Evolutionary conservation across 1,284 basidiomycete species (phyloP), one percentile per base, ranked within the genome.

Genomic region (Fomitopsis pinicola): DNA sequence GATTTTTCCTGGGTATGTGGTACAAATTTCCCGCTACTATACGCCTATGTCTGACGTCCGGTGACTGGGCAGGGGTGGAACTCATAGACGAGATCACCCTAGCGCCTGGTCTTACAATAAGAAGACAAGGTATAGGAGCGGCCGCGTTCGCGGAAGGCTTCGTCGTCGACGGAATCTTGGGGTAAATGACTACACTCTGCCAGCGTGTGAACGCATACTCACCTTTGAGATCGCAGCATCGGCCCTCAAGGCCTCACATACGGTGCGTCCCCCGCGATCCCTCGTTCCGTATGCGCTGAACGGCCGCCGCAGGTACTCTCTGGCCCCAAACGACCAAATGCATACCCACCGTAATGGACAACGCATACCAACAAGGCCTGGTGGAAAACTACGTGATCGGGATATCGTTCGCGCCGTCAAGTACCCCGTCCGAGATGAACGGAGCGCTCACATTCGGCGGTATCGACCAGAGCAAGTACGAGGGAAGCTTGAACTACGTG

Each of bases 101-200:
- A 2, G 69, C 64, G 1, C 56, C 66, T 8, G 68, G 64, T 1
- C 73, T 85, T 19, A 75, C 78, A 19, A 80, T 85, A 62, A 50
- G 66, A 5, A 62, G 76, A 14, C 85, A 87, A 68, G 77, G 75
- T 40, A 78, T 86, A 22, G 84, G 82, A 60, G 82, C 81, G 45
- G 84, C 84, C 22, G 67, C 72, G 1, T 66, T n/a, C 1, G 64
- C 75, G 65, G 67, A 59, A 42, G 80, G 73, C 2, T 71, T 73
- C 72, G 62, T 67, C 5, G 71, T 78, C 7, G 78, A 85, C 67
- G 80, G 79, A 42, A 84, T 86, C 63, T 68, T 86, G 8, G 84
- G 70, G 71, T 71, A 57, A 52, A 64, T 36, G 14, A n/a, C 26
- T 8, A 42, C 28, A 17, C 48, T 14, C 6, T 19, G 17, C 7